Evolutionary conservation across 2,329 filamentous ascomycete species (phyloP).

Genomic region (Fusarium acutatum): DNA sequence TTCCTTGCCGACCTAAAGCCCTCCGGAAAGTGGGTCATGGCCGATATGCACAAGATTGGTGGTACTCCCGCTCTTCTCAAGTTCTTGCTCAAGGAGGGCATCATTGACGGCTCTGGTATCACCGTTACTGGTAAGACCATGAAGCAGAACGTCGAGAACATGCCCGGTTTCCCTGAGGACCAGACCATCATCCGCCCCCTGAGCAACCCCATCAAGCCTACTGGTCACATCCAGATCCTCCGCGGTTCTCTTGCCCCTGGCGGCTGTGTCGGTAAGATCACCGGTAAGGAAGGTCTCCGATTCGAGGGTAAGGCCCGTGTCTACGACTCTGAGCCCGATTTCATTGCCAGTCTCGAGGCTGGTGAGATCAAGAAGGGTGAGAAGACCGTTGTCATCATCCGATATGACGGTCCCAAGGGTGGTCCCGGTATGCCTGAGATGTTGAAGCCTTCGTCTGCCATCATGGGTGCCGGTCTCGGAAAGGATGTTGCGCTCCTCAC

Average conservation of each 20-base stretch:
- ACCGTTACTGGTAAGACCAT: conserved; percentile 92
- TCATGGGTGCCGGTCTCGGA: conserved; percentile 89
- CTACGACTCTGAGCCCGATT: conserved; percentile 84
- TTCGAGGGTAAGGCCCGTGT: conserved; percentile 85
- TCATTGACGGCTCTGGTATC: conserved; percentile 81
- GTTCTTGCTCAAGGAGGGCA: conserved; percentile 81
- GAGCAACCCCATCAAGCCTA: conserved; percentile 84
- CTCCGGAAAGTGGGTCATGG: conserved; percentile 88
- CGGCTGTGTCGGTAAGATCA: conserved; percentile 92
- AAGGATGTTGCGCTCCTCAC: conserved; percentile 79
- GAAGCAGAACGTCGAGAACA: conserved; percentile 82
- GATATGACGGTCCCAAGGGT: conserved; percentile 93
- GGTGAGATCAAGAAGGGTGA: conserved; percentile 84
- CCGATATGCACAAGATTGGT: conserved; percentile 83
- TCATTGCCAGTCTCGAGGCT: conserved; percentile 79
- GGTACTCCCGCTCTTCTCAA: conserved; percentile 89
- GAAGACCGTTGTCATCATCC: conserved; percentile 89
- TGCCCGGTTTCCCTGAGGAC: conserved; percentile 76
- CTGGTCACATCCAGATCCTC: conserved; percentile 89
- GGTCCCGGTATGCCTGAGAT: conserved; percentile 96
- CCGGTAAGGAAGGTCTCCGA: conserved; percentile 86
- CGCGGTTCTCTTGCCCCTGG: conserved; percentile 85
- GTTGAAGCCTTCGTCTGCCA: conserved; percentile 88
- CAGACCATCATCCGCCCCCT: conserved; percentile 86
- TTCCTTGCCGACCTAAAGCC: conserved; percentile 87